Evolutionary conservation across 495 filamentous ascomycete species (phyloP).

Genomic region (Trichoderma parareesei): DNA sequence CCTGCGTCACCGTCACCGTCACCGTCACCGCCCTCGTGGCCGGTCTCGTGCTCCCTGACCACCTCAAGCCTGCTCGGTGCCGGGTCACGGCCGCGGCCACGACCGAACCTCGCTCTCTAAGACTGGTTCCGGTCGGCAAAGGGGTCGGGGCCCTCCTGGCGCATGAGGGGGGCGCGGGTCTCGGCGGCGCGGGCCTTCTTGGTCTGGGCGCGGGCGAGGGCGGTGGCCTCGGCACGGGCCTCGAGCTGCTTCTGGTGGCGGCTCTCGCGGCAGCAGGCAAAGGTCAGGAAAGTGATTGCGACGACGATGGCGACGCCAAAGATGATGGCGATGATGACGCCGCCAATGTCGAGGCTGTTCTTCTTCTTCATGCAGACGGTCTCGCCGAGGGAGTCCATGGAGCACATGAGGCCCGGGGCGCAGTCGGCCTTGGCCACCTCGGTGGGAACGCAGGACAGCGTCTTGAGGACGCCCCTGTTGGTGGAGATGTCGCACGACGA

Average conservation of each 20-base stretch:
- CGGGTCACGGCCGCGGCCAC: not conserved
- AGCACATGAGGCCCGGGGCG: constrained; percentile 38
- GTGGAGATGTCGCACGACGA: constrained; percentile 30
- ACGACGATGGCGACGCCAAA: constrained; percentile 27
- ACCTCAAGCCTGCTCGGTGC: constrained; percentile 9
- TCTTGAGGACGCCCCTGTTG: constrained; percentile 22
- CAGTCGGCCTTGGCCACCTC: constrained; percentile 26
- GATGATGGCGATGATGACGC: constrained; percentile 35
- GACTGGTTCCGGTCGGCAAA: constrained; percentile 12
- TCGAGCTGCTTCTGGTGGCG: constrained; percentile 23
- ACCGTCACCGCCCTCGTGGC: not conserved
- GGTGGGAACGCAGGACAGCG: constrained; percentile 31
- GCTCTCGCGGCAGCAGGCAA: constrained; percentile 34
- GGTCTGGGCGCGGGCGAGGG: constrained; percentile 27
- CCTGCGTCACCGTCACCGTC: not conserved
- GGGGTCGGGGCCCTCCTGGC: constrained; percentile 10
- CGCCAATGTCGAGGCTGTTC: constrained; percentile 26
- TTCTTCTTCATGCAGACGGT: constrained; percentile 36
- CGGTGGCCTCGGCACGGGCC: constrained; percentile 26
- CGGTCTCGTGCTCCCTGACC: not conserved
- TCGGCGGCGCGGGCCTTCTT: constrained; percentile 17
- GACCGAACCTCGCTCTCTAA: constrained; percentile 4
- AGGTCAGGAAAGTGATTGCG: constrained; percentile 25
- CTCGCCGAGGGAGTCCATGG: constrained; percentile 23
- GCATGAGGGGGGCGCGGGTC: constrained; percentile 23